Conservation (phyloP, 2,329 filamentous ascomycete species). For the Colletotrichum cuscutae region DNA sequence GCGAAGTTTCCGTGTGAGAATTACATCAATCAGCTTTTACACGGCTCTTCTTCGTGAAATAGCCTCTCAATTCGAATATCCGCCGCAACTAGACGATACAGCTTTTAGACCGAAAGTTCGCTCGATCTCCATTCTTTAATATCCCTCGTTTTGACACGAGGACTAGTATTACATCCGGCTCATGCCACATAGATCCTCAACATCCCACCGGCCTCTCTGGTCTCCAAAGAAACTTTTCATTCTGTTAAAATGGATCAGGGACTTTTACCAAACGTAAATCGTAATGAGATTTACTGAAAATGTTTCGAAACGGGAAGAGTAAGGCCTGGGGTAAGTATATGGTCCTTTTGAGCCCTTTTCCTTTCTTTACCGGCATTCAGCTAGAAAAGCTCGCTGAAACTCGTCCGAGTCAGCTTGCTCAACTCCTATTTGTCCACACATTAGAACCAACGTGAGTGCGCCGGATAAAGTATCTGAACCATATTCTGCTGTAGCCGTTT, state of each 20-base stretch:
- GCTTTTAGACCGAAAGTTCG: no score
- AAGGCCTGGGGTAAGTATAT: not conserved
- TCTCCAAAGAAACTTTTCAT: not conserved
- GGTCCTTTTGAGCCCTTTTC: no score
- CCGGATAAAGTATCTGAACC: not conserved
- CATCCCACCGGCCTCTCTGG: not conserved
- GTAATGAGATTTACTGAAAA: not conserved
- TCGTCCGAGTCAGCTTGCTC: not conserved
- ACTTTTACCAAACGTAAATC: not conserved
- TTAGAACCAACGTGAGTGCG: not conserved
- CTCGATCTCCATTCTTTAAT: not conserved
- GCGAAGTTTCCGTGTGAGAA: no score
- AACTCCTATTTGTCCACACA: not conserved
- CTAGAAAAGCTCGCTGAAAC: not conserved
- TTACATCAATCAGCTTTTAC: no score
- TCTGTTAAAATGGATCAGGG: not conserved
- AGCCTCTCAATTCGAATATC: no score
- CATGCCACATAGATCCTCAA: not conserved
- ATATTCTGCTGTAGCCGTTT: not conserved
- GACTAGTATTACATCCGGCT: not conserved
- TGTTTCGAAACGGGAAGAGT: not conserved
- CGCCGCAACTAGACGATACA: no score
- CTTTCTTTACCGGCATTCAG: no score
- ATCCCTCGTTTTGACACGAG: not conserved
- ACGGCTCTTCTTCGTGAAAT: no score